Evolutionary conservation across 495 filamentous ascomycete genomes (phyloP).

Genomic region (Talaromyces nanjingensis): DNA sequence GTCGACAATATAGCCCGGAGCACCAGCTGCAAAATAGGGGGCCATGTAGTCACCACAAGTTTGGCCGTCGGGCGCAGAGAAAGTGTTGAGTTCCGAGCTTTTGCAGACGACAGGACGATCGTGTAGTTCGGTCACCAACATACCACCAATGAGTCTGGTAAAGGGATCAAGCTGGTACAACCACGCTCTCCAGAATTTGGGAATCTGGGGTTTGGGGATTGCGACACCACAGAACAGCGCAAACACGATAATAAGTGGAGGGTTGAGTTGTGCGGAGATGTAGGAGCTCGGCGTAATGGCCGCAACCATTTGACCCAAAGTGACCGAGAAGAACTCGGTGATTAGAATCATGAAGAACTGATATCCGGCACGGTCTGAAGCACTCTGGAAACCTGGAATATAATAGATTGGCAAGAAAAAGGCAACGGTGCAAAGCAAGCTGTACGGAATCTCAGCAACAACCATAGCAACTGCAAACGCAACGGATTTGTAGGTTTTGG

Average conservation of each 20-base stretch:
- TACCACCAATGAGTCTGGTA: conserved; percentile 72
- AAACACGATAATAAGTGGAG: conserved; percentile 51
- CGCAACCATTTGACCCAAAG: conserved; percentile 60
- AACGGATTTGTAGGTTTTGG: conserved; percentile 70
- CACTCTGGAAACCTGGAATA: conserved; percentile 55
- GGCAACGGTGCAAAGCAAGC: conserved; percentile 59
- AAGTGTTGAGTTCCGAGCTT: conserved; percentile 49
- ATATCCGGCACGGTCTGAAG: conserved; percentile 59
- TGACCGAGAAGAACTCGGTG: conserved; percentile 71
- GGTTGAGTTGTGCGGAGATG: conserved; percentile 66
- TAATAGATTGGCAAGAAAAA: conserved; percentile 76
- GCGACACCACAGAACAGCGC: conserved; percentile 72
- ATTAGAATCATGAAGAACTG: conserved; percentile 77
- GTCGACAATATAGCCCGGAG: conserved; percentile 56
- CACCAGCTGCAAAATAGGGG: conserved; percentile 56
- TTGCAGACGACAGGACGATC: conserved; percentile 53
- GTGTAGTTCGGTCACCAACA: conserved; percentile 69
- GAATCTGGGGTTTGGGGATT: conserved; percentile 67
- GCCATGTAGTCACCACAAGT: conserved; percentile 69
- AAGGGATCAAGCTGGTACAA: conserved; percentile 80
- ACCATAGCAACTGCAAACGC: conserved; percentile 67
- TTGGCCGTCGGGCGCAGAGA: conserved; percentile 51
- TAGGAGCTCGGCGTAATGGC: conserved; percentile 64
- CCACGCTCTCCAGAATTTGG: conserved; percentile 72
- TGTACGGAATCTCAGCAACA: conserved; percentile 70